phyloP scores from a whole-genome alignment of 257 asterid species.

The Nicotiana sylvestris region DNA sequence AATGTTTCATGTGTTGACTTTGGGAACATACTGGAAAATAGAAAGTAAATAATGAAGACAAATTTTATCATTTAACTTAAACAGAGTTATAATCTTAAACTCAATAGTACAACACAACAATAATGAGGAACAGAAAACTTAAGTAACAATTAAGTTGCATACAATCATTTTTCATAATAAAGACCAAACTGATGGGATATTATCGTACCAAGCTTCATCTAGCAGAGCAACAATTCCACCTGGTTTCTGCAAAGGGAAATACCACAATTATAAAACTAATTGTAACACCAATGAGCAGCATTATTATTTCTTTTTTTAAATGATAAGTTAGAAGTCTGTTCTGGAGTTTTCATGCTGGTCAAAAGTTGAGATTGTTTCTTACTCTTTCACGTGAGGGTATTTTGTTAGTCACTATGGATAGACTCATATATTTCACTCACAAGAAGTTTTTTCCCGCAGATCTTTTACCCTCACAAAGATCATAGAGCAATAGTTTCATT shows the following conservation, averaged over 20 bases:
- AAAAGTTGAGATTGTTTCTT: not conserved
- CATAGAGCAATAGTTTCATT: constrained; percentile 2
- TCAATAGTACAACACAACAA: not conserved
- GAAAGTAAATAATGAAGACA: constrained; percentile 22
- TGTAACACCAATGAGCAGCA: not conserved
- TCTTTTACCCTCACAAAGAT: not conserved
- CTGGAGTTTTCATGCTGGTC: not conserved
- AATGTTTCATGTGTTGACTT: constrained; percentile 97
- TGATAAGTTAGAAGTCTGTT: not conserved
- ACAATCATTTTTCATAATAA: constrained; percentile 4
- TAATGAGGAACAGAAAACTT: not conserved
- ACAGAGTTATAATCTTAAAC: constrained; percentile 5
- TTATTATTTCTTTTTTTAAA: not conserved
- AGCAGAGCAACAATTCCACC: constrained; percentile 93
- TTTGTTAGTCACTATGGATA: not conserved
- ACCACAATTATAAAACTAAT: constrained; percentile 17
- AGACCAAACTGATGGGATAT: constrained; percentile 14
- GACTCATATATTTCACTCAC: not conserved
- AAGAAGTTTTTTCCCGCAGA: not conserved
- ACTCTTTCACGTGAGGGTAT: not conserved
- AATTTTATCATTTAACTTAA: constrained; percentile 5
- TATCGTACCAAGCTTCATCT: constrained; percentile 89
- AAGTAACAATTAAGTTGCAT: constrained; percentile 12
- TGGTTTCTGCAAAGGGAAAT: constrained; percentile 76
- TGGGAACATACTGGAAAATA: constrained; percentile 88